Conservation (phyloP, 1,284 basidiomycete genomes). For the Vanrija pseudolonga region DNA sequence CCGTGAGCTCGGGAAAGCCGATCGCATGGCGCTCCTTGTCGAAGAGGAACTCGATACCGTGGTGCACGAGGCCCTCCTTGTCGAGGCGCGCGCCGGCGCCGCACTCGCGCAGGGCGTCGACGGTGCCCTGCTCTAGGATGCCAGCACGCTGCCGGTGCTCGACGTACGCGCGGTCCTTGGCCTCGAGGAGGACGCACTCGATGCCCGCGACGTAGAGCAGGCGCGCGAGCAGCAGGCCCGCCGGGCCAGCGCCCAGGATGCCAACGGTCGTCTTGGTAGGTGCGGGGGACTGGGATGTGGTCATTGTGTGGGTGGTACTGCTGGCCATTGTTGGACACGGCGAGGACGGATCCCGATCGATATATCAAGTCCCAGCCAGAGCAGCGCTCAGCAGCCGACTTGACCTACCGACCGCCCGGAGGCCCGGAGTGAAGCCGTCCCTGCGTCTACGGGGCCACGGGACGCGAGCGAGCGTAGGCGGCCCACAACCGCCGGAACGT, state of each 20-base stretch:
- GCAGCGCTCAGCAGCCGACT: too few species aligned
- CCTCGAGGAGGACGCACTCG: constrained; percentile 15
- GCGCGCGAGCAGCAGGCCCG: constrained; percentile 18
- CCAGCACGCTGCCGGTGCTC: constrained; percentile 22
- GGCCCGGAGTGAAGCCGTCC: too few species aligned
- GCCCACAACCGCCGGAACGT: too few species aligned
- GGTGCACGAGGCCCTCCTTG: constrained; percentile 20
- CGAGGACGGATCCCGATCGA: background rate
- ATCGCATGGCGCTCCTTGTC: constrained; percentile 15
- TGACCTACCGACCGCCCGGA: too few species aligned
- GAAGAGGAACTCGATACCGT: constrained; percentile 20
- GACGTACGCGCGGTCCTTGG: constrained; percentile 23
- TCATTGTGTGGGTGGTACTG: background rate
- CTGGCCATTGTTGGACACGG: background rate
- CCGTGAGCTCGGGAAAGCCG: constrained; percentile 16
- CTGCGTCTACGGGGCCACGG: too few species aligned
- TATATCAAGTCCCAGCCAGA: too few species aligned
- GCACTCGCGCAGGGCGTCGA: constrained; percentile 16
- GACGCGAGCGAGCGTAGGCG: too few species aligned
- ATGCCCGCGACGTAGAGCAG: constrained; percentile 13
- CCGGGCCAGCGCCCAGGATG: constrained; percentile 19
- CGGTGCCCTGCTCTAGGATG: constrained; percentile 20
- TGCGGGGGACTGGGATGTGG: background rate
- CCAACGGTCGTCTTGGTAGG: constrained; percentile 16
- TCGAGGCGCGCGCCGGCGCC: constrained; percentile 16